A percentile compares a stretch with the other conserved stretches of the same genome.
Conservation (phyloP, 305 asterid genomes). For the Fraxinus latifolia region DNA sequence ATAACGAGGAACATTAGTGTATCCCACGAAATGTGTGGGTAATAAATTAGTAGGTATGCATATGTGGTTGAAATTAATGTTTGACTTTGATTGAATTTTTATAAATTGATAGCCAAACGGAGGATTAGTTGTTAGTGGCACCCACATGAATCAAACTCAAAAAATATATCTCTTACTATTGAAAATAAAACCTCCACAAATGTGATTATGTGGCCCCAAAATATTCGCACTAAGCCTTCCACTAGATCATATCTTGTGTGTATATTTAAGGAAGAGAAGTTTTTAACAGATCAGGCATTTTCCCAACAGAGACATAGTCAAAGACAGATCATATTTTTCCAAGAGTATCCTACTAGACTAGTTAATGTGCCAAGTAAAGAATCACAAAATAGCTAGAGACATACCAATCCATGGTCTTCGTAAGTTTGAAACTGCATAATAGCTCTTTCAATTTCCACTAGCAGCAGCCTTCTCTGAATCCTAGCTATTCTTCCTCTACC, state of each 20-base stretch:
- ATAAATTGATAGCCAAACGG: not conserved
- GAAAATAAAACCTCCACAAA: not conserved
- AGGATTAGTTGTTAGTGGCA: not conserved
- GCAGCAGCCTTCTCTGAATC: constrained; percentile 74
- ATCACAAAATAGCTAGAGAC: constrained; percentile 8
- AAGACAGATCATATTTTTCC: not conserved
- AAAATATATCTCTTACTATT: not conserved
- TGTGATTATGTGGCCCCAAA: not conserved
- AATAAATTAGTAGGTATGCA: not conserved
- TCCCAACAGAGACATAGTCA: not conserved
- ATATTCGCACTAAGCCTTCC: not conserved
- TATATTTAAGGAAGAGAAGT: not conserved
- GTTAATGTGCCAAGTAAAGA: constrained; percentile 8
- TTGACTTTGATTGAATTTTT: not conserved
- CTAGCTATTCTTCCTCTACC: constrained; percentile 97
- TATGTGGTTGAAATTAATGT: not conserved
- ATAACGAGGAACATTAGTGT: not conserved
- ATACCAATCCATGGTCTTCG: constrained; percentile 71
- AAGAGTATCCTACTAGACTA: constrained; percentile 4
- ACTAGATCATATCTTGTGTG: not conserved
- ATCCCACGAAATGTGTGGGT: not conserved
- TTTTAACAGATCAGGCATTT: not conserved
- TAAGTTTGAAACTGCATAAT: constrained; percentile 61
- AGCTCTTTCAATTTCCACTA: constrained; percentile 82
- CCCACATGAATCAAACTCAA: not conserved